Conservation (phyloP, 257 asterid genomes). For the Solanum appendiculatum region DNA sequence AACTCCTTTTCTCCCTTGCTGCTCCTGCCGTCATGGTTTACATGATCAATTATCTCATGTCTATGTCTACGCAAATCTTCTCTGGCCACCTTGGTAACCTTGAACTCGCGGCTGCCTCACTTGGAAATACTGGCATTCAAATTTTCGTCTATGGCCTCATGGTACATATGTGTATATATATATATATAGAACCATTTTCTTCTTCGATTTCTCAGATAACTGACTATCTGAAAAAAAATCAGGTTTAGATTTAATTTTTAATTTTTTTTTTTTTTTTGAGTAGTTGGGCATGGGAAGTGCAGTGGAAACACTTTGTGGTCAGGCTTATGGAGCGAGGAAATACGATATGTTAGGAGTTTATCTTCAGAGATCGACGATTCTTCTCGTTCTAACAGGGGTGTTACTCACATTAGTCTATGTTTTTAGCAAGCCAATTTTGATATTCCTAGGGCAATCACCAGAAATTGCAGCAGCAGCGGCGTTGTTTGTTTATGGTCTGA, state of each 20-base stretch:
- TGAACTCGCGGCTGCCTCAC: constrained; percentile 13
- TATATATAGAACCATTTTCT: background rate
- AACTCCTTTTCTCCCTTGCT: constrained; percentile 8
- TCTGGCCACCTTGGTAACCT: constrained; percentile 18
- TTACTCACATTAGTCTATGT: constrained; percentile 2
- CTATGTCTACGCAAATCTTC: constrained; percentile 16
- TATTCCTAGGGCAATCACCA: constrained; percentile 12
- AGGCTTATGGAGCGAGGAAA: constrained; percentile 15
- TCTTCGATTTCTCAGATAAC: background rate
- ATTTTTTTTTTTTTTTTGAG: background rate
- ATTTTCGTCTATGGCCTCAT: constrained; percentile 16
- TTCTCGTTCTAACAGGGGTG: constrained; percentile 3
- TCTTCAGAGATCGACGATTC: constrained; percentile 19
- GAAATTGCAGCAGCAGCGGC: constrained; percentile 15
- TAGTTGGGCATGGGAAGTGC: constrained; percentile 30
- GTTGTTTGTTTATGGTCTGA: constrained; percentile 13
- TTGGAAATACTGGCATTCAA: constrained; percentile 15
- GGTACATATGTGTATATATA: background rate
- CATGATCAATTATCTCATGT: constrained; percentile 17
- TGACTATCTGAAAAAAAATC: background rate
- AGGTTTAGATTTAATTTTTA: background rate
- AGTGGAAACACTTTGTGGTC: constrained; percentile 23
- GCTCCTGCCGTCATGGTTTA: constrained; percentile 19
- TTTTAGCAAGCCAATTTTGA: constrained; percentile 7
- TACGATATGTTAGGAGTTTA: constrained; percentile 19